phyloP scores from a whole-genome alignment of 23 red algal species.

The Agarophyton chilense region DNA sequence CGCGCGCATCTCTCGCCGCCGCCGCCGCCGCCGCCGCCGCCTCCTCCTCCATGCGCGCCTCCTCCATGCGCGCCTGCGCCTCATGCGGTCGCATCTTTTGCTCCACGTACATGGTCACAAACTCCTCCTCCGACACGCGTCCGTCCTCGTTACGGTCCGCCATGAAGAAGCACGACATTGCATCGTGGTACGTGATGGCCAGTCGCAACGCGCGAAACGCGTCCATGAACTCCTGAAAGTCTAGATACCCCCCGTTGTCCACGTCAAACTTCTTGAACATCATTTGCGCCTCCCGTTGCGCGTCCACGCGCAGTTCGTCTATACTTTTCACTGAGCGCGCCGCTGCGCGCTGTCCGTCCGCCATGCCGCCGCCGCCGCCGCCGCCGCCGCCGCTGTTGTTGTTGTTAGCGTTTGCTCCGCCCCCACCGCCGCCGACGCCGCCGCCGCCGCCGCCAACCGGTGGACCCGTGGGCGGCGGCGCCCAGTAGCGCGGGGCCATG shows the following conservation, averaged over 20 bases:
- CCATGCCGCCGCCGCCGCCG: not conserved
- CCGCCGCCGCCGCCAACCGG: too few relatives aligned
- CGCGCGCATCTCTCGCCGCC: not conserved
- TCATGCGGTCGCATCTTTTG: not conserved
- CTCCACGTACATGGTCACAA: constrained; percentile 25
- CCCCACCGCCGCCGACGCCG: too few relatives aligned
- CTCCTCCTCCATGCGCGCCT: not conserved
- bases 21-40: not conserved
- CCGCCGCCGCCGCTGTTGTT: too few relatives aligned
- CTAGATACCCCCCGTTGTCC: constrained; percentile 37
- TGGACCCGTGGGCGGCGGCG: too few relatives aligned
- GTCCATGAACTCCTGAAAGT: constrained; percentile 60
- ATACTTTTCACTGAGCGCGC: not conserved
- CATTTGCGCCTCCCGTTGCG: not conserved
- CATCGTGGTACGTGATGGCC: constrained; percentile 53
- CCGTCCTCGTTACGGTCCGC: constrained; percentile 43
- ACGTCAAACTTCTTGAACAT: constrained; percentile 39
- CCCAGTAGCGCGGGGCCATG: too few relatives aligned
- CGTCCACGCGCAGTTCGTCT: not conserved
- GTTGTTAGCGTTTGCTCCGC: too few relatives aligned
- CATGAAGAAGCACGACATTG: constrained; percentile 8
- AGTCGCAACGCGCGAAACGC: constrained; percentile 35
- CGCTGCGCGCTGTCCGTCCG: not conserved
- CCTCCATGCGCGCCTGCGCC: not conserved
- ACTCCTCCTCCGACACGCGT: constrained; percentile 30